Evolutionary conservation across 2,329 filamentous ascomycete genomes (phyloP).

Genomic region (Pestalotiopsis sp.): DNA sequence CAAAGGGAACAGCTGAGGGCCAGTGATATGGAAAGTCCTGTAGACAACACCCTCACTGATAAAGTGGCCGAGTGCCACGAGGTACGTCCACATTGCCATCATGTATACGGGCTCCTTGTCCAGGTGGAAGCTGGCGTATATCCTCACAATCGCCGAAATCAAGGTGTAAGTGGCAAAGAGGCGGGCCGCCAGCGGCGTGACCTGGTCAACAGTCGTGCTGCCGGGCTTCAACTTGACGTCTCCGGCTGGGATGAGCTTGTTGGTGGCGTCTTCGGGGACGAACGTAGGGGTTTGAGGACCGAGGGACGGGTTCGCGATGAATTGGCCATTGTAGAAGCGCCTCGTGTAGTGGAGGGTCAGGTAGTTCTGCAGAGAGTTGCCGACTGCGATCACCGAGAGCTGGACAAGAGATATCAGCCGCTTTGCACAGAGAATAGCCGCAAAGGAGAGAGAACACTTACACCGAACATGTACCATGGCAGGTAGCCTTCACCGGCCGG

Average conservation of each 20-base stretch:
- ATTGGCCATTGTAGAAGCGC: conserved; percentile 79
- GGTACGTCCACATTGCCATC: conserved; percentile 80
- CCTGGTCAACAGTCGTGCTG: conserved; percentile 54
- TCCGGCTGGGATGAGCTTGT: conserved; percentile 52
- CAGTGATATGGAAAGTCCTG: conserved; percentile 69
- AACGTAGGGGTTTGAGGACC: conserved; percentile 41
- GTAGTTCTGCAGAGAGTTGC: conserved; percentile 86
- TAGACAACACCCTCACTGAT: conserved; percentile 80
- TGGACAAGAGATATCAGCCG: conserved; percentile 38
- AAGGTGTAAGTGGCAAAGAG: conserved; percentile 90
- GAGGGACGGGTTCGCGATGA: conserved; percentile 53
- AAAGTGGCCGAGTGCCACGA: conserved; percentile 78
- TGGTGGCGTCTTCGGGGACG: conserved; percentile 55
- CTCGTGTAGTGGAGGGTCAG: conserved; percentile 77
- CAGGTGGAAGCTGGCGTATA: conserved; percentile 85
- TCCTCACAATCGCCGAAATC: conserved; percentile 73
- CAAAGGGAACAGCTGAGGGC: conserved; percentile 59
- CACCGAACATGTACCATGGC: conserved; percentile 62
- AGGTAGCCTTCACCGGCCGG: conserved; percentile 56
- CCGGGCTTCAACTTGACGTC: conserved; percentile 46
- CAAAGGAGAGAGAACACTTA: conserved; percentile 34
- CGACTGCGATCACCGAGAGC: conserved; percentile 81
- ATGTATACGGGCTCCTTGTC: conserved; percentile 74
- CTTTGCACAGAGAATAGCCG: neutral
- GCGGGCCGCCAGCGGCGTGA: conserved; percentile 76